Evolutionary conservation across 257 asterid species (phyloP).

Genomic region (Cordia subcordata): DNA sequence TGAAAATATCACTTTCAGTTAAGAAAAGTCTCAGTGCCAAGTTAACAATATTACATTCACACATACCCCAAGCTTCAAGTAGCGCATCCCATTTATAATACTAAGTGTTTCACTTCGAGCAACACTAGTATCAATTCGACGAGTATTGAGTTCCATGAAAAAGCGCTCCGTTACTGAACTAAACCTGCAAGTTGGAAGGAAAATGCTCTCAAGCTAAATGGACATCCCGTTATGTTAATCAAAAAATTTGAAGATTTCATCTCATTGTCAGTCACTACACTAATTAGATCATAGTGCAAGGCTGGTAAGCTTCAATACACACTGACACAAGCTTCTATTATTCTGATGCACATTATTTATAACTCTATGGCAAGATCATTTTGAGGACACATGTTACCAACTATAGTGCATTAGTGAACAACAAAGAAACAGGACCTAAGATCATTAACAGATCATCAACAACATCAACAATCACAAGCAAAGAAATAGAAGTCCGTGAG

Average conservation of each 20-base stretch:
- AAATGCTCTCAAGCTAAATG: conserved; percentile 16
- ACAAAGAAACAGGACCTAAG: no score
- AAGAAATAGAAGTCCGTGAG: background rate
- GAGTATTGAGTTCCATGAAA: conserved; percentile 95
- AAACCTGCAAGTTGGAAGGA: conserved; percentile 58
- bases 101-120: conserved; percentile 98
- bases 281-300: background rate
- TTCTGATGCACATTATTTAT: background rate
- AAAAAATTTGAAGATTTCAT: conserved; percentile 14
- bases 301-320: no score
- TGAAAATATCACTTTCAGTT: conserved; percentile 40
- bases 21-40: conserved; percentile 20
- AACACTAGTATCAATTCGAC: conserved; percentile 84
- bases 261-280: conserved; percentile 3
- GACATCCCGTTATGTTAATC: background rate
- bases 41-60: conserved; percentile 20
- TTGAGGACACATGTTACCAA: no score
- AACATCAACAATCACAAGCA: background rate
- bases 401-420: no score
- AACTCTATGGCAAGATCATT: no score
- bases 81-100: conserved; percentile 95
- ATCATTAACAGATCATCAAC: background rate
- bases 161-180: conserved; percentile 99
- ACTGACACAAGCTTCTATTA: background rate
- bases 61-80: conserved; percentile 97